phyloP scores from a whole-genome alignment of 305 asterid species.

The Fraxinus velutina region DNA sequence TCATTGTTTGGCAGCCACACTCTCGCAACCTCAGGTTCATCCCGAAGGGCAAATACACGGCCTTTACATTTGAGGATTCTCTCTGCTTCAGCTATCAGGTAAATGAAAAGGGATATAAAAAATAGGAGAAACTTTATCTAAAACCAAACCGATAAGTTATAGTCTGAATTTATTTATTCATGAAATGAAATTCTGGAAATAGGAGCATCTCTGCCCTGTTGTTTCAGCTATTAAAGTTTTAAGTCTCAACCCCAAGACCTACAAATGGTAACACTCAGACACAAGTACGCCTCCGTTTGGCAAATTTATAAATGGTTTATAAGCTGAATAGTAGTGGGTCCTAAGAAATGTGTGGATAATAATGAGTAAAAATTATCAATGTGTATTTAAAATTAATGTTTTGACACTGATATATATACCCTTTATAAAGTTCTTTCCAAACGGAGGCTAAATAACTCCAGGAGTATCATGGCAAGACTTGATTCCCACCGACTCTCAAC shows the following conservation, averaged over 20 bases:
- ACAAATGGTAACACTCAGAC: neutral
- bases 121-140: neutral
- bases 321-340: neutral
- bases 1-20: slow-evolving; percentile 74
- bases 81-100: slow-evolving; percentile 60
- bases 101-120: slow-evolving; percentile 3
- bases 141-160: neutral
- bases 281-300: neutral
- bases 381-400: neutral
- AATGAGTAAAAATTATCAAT: neutral
- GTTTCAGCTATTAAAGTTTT: neutral
- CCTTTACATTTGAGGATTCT: slow-evolving; percentile 77
- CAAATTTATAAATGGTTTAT: neutral
- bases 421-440: neutral
- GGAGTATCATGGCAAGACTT: neutral
- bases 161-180: neutral
- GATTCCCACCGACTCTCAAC: neutral
- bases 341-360: neutral
- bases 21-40: slow-evolving; percentile 82
- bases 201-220: neutral
- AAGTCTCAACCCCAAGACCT: neutral
- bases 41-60: slow-evolving; percentile 74
- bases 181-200: neutral
- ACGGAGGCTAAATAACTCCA: neutral
- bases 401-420: neutral